Evolutionary conservation across 169 alveolate genomes (phyloP), one percentile per base, ranked within the genome.

Genomic region (Plasmodium gonderi): DNA sequence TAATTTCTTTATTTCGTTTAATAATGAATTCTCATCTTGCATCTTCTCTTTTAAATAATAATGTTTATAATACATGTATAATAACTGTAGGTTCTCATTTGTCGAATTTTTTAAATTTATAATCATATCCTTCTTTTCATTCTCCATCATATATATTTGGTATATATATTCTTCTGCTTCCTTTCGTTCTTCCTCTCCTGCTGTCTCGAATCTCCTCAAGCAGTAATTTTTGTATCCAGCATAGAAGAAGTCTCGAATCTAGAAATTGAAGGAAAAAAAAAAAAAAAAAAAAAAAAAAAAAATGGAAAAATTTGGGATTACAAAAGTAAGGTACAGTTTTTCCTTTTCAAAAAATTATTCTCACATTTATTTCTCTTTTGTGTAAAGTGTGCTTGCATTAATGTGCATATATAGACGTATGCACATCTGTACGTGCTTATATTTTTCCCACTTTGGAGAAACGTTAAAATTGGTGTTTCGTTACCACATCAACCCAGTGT

Each of bases 181-280:
- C 20, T 60, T 87, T 17, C 79, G 65, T 65, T 87, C 93, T 26
- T 69, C 76, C 1, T 65, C 49, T 17, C 65, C 75, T 14, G 29
- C 79, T 29, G 68, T 74, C 31, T 87, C 89, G 45, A 51, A 87
- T 42, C 9, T 75, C 26, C 33, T 60, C 69, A 87, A 29, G 49
- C 93, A 87, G 79, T 75, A 64, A 11, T 54, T 87, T 26, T 87
- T 78, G 42, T 54, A 87, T n/a, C 93, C 89, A 64, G 75, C 93
- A 29, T 87, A 75, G 67, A 87, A 87, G 67, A 33, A 87, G 51
- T 87, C 93, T 20, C 93, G 79, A 74, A 87, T 47, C 93, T 87
- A 47, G 5, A 33, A 31, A 44, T 11, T 26, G 67, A 6, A 64
- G 51, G 33, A 26, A 47, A 65, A 65, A 65, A 44, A 80, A 20